Evolutionary conservation across 495 filamentous ascomycete species (phyloP).

Genomic region (Neurospora discreta): DNA sequence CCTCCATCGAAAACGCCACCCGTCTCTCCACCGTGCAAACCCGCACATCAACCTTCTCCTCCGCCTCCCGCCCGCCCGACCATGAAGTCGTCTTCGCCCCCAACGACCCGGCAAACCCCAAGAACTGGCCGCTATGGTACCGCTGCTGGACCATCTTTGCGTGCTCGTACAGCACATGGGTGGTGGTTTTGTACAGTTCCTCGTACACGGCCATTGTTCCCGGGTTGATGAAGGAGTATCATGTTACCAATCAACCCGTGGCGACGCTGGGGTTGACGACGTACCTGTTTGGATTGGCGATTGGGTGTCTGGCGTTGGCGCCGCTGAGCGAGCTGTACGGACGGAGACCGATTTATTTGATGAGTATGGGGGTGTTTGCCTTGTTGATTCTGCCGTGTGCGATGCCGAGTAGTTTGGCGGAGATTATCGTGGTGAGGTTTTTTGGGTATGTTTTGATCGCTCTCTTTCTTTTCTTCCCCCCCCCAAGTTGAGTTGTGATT

Average conservation of each 20-base stretch:
- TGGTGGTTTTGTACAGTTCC: slow-evolving; percentile 66
- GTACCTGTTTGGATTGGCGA: slow-evolving; percentile 64
- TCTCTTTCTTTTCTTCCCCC: background rate
- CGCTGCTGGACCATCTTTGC: slow-evolving; percentile 49
- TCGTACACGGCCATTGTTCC: slow-evolving; percentile 67
- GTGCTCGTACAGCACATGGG: slow-evolving; percentile 63
- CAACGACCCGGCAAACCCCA: slow-evolving; percentile 59
- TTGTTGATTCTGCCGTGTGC: slow-evolving; percentile 63
- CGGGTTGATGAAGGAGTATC: slow-evolving; percentile 57
- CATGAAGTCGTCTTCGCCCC: slow-evolving; percentile 69
- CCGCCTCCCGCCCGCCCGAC: slow-evolving; percentile 48
- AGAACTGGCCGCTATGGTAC: slow-evolving; percentile 63
- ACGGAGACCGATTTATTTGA: slow-evolving; percentile 59
- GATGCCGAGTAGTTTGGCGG: slow-evolving; percentile 49
- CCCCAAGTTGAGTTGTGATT: too few species aligned
- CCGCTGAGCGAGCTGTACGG: slow-evolving; percentile 70
- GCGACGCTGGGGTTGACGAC: slow-evolving; percentile 70
- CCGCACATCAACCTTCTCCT: slow-evolving; percentile 44
- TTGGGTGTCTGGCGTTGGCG: slow-evolving; percentile 62
- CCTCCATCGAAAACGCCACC: slow-evolving; percentile 25
- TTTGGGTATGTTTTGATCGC: slow-evolving; percentile 43
- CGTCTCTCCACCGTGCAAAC: slow-evolving; percentile 14
- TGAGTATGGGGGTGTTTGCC: slow-evolving; percentile 49
- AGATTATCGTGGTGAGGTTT: slow-evolving; percentile 60
- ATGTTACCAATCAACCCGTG: slow-evolving; percentile 39